Evolutionary conservation across 495 filamentous ascomycete genomes (phyloP), one percentile per base, ranked within the genome.

Genomic region (Ramalina intermedia): DNA sequence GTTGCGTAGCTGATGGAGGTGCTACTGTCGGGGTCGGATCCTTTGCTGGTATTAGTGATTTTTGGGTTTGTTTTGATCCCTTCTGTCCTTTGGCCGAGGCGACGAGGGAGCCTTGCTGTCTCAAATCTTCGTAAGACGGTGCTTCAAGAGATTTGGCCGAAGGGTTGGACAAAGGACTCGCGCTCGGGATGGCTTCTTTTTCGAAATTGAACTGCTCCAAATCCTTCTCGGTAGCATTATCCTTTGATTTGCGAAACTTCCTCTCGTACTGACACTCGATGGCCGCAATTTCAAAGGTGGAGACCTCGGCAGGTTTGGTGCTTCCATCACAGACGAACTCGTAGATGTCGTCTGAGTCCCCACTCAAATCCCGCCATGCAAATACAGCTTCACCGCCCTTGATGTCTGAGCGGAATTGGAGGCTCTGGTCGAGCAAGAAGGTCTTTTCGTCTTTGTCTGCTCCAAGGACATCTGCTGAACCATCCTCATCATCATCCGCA

Each of bases 211-310:
- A 95, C 50, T 87, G 73, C 20, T 76, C 59, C 4, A 96, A 69
- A 49, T 96, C 88, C 55, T 79, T 67, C 41, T 89, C 82, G 0
- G 85, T 89, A 0, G 90, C 93, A 38, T 76, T 80, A 43, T 85
- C 79, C 50, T 85, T 75, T 21, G 77, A 81, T 59, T 78, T 82
- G 29, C 84, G 78, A 62, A 84, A 90, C 58, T 94, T 96, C 53
- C 93, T 76, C 71, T 98, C 91, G 81, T 88, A 98, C 62, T 98
- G 91, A 63, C 93, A 96, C 72, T 95, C 81, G 35, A 81, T 72
- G 14, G 93, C 87, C 37, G 86, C 81, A 26, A 81, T 71, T 63
- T 89, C 84, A 64, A 98, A 96, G 7, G 79, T 75, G 18, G 80
- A 69, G 9, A 89, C 83, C 52, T 87, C 82, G 13, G 77, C 73